phyloP scores from a whole-genome alignment of 106 monocot genomes.

The Amphibolis antarctica region DNA sequence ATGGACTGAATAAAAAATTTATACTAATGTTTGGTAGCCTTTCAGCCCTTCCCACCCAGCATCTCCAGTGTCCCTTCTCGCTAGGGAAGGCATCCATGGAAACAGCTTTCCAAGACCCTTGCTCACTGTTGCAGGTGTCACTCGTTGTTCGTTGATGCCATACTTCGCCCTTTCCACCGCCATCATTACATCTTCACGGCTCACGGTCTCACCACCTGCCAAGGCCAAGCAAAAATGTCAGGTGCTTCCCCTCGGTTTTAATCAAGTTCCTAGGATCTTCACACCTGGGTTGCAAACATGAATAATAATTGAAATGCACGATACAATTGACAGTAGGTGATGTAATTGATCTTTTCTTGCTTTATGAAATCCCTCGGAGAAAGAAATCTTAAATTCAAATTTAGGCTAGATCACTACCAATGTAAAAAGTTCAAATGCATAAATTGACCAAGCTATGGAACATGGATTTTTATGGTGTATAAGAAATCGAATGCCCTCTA shows the following conservation, averaged over 20 bases:
- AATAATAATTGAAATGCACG: too few species aligned
- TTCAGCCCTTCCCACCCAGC: constrained; percentile 36
- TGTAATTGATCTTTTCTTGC: too few species aligned
- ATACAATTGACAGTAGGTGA: too few species aligned
- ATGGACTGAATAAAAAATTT: constrained; percentile 2
- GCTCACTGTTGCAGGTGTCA: constrained; percentile 16
- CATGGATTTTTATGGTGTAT: too few species aligned
- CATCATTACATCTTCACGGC: constrained; percentile 71
- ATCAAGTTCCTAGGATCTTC: too few species aligned
- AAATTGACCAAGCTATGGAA: too few species aligned
- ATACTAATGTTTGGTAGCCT: constrained; percentile 75
- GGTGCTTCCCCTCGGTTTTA: neutral
- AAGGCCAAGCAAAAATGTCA: constrained; percentile 4
- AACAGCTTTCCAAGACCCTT: constrained; percentile 57
- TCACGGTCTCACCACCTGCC: constrained; percentile 54
- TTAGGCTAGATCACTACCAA: too few species aligned
- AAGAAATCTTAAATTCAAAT: too few species aligned
- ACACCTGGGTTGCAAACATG: too few species aligned
- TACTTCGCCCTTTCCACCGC: constrained; percentile 81
- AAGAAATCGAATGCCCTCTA: too few species aligned
- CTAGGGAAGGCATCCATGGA: constrained; percentile 59
- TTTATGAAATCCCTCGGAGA: too few species aligned
- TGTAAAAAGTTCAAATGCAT: too few species aligned
- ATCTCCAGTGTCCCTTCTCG: constrained; percentile 27
- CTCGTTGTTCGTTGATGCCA: constrained; percentile 48